Base-by-base conservation (phyloP, 345 rosid species). In the Eucalyptus sideroxylon region DNA sequence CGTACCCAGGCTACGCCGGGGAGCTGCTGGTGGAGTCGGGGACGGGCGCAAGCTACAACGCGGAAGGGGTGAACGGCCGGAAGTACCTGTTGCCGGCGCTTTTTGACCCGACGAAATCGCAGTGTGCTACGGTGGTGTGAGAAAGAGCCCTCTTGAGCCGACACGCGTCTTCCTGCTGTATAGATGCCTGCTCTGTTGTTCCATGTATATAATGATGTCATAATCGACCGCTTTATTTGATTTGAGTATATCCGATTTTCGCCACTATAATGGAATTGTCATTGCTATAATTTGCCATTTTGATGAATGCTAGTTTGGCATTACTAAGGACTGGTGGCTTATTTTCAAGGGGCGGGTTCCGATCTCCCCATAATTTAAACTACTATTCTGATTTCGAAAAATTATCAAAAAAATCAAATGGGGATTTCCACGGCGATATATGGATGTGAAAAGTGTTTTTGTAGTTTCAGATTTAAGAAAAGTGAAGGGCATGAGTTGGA, bases 1-100 rank as follows among this genome's bases (percentile, higher is more conserved):
- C 94, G 13, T 91, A 90, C 87, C 94, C 92, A 13, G 95, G 94
- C 11, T 93, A 92, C 30, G 92, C 93, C 42, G 94, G 95, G 47
- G 90, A 93, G 60, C 83, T 93, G 9, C 87, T 91, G 62, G 86
- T 90, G 91, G 95, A 92, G 88, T 59, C 89, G 16, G 86, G 81
- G 87, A 89, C 88, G 5, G 93, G 93, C 27, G 93, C 88, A 3
- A 94, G 94, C 91, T 94, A 94, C 83, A 94, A 92, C 59, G 91
- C 91, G 37, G 56, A 50, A 16, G 95, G 94, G 47, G 88, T 86
- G 16, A 88, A 90, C 27, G 92, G 90, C 14, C 60, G 94, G 62
- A 92, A 93, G 90, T 93, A 89, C 59, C 91, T 94, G 55, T 50
- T 94, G 40, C 93, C 95, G 4, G 93, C 92, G 24, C 86, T 92